Percentiles rank a stretch among this genome's conserved stretches.
Evolutionary conservation across 495 filamentous ascomycete genomes (phyloP).

Genomic region (Daldinia vernicosa): DNA sequence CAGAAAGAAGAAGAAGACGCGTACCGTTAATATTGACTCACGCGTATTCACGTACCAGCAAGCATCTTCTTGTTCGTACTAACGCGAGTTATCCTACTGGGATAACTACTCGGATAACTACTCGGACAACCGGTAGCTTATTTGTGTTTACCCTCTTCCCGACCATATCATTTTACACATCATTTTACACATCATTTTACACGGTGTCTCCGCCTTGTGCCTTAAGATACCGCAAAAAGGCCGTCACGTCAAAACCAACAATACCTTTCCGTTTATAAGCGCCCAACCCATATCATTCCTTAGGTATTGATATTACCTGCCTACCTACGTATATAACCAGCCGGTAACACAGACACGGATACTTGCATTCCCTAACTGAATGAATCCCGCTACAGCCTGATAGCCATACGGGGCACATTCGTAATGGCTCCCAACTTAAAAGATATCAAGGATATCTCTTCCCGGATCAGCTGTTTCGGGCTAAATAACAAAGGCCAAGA

Average conservation of each 20-base stretch:
- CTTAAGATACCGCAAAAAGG: too few species aligned
- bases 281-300: too few species aligned
- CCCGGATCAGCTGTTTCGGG: conserved; percentile 6
- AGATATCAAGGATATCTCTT: conserved; percentile 23
- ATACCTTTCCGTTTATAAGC: too few species aligned
- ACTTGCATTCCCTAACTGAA: not conserved
- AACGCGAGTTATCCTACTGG: not conserved
- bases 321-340: not conserved
- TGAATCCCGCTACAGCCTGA: not conserved
- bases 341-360: not conserved
- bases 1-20: not conserved
- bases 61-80: not conserved
- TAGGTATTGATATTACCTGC: too few species aligned
- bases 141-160: not conserved
- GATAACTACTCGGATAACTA: too few species aligned
- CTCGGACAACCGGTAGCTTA: too few species aligned
- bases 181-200: too few species aligned
- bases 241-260: too few species aligned
- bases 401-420: not conserved
- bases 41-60: not conserved
- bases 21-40: not conserved
- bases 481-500: conserved; percentile 1
- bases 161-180: too few species aligned
- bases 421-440: conserved; percentile 21
- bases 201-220: too few species aligned